Evolutionary conservation across 208 protist genomes (phyloP).

Genomic region (Crithidia mellificae): DNA sequence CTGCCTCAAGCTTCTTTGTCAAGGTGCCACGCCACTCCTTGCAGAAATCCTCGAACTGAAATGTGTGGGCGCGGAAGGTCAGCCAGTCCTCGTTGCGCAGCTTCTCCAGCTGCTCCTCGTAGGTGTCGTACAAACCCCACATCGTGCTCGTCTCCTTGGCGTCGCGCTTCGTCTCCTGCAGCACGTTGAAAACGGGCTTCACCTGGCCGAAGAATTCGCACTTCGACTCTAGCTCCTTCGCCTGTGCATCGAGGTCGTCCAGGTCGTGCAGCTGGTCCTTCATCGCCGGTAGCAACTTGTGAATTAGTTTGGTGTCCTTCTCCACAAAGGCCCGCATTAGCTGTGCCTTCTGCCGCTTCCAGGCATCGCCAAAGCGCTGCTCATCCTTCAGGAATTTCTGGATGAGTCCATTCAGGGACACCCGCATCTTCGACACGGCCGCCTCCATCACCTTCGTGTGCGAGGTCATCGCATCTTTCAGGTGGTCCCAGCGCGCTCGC

Average conservation of each 20-base stretch:
- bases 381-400: constrained; percentile 87
- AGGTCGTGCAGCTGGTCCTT: constrained; percentile 87
- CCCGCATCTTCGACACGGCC: constrained; percentile 86
- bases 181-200: constrained; percentile 71
- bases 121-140: constrained; percentile 91
- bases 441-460: constrained; percentile 92
- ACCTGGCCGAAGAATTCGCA: constrained; percentile 92
- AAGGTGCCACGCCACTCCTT: constrained; percentile 79
- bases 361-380: constrained; percentile 89
- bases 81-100: constrained; percentile 94
- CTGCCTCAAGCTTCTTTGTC: constrained; percentile 21
- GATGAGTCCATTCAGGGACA: constrained; percentile 84
- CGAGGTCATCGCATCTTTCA: constrained; percentile 87
- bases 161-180: constrained; percentile 65
- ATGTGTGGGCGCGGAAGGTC: constrained; percentile 91
- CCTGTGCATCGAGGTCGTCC: constrained; percentile 68
- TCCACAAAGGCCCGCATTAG: constrained; percentile 63
- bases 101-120: constrained; percentile 62
- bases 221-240: constrained; percentile 80
- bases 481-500: constrained; percentile 90
- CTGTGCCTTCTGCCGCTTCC: constrained; percentile 86
- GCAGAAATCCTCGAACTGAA: constrained; percentile 95
- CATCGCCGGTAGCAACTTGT: constrained; percentile 56
- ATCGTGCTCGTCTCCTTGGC: constrained; percentile 59
- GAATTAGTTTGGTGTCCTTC: constrained; percentile 56